phyloP scores from a whole-genome alignment of 108 stramenopile genomes.

The Skeletonema tropicum region DNA sequence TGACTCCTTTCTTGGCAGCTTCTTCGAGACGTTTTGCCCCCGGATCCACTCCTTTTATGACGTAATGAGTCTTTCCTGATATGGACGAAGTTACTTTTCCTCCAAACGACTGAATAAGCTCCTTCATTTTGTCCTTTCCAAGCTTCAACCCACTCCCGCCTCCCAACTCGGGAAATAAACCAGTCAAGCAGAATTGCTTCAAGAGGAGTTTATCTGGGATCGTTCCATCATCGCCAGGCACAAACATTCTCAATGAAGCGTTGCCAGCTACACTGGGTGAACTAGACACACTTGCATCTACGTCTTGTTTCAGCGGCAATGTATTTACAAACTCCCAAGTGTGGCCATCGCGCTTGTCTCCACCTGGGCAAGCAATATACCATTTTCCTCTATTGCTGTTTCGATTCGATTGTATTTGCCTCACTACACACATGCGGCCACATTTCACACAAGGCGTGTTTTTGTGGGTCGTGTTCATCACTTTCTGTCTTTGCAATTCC shows the following conservation, averaged over 20 bases:
- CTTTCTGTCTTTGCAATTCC: conserved; percentile 18
- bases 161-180: conserved; percentile 33
- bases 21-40: conserved; percentile 24
- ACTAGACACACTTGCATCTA: not conserved
- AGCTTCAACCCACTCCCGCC: conserved; percentile 31
- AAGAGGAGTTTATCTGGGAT: conserved; percentile 13
- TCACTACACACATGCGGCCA: conserved; percentile 11
- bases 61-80: conserved; percentile 37
- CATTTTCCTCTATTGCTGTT: conserved; percentile 34
- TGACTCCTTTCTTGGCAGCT: conserved; percentile 11
- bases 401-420: conserved; percentile 14
- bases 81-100: conserved; percentile 29
- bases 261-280: not conserved
- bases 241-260: conserved; percentile 3
- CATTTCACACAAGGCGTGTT: conserved; percentile 21
- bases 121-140: conserved; percentile 34
- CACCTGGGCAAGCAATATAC: conserved; percentile 22
- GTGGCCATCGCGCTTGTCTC: conserved; percentile 2
- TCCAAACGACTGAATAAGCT: conserved; percentile 35
- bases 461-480: conserved; percentile 14
- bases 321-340: conserved; percentile 19
- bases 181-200: conserved; percentile 19
- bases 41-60: conserved; percentile 31
- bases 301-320: not conserved
- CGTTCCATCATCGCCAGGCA: conserved; percentile 18